A percentile compares a stretch with the other conserved stretches of the same genome.
Conservation (phyloP, 148 eudicot species). For the Chenopodium album region DNA sequence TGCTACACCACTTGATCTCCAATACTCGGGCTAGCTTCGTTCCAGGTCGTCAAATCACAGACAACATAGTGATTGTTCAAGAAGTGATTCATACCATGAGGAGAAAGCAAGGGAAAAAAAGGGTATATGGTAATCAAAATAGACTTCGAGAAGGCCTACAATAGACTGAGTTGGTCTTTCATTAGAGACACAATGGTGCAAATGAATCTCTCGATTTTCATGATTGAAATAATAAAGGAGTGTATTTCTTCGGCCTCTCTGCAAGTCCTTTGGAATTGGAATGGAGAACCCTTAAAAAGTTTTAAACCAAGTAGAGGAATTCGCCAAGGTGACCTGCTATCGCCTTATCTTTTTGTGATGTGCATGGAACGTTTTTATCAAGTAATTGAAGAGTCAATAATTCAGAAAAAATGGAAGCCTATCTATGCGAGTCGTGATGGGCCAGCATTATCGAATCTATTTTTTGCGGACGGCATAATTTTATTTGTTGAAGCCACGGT, state of each 20-base stretch:
- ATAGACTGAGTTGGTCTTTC: neutral
- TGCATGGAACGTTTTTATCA: neutral
- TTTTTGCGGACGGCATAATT: too few species aligned
- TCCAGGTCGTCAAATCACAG: too few species aligned
- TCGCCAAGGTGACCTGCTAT: neutral
- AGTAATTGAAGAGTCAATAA: neutral
- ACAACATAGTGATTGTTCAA: too few species aligned
- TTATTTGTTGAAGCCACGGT: too few species aligned
- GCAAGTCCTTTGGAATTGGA: neutral
- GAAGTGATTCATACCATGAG: too few species aligned
- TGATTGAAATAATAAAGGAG: neutral
- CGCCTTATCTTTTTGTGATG: neutral
- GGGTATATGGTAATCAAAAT: too few species aligned
- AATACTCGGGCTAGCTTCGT: neutral
- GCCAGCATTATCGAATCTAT: neutral
- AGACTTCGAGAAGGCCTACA: neutral
- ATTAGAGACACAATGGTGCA: neutral
- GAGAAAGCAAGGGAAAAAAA: too few species aligned
- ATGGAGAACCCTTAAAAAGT: neutral
- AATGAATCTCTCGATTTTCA: neutral
- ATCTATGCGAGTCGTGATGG: neutral
- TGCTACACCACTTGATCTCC: neutral
- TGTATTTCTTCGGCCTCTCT: neutral
- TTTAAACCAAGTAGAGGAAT: neutral
- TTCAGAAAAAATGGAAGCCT: neutral